Conservation (phyloP, 352 stramenopile genomes). For the Pythium grandisporangium region DNA sequence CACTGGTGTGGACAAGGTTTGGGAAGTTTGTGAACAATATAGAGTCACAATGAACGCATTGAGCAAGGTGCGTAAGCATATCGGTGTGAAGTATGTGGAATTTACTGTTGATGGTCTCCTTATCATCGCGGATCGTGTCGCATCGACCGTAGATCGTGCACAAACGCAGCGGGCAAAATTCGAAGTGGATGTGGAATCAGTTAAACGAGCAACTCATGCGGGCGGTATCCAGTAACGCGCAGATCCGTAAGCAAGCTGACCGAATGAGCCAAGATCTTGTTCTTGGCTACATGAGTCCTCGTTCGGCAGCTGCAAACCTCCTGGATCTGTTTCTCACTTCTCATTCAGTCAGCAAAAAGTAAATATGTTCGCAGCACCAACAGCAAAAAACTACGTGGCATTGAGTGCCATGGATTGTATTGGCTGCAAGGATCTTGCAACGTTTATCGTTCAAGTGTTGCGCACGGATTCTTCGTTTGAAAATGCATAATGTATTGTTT, state of each 20-base stretch:
- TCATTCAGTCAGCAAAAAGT: too few relatives aligned
- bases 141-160: too few relatives aligned
- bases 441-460: too few relatives aligned
- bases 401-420: too few relatives aligned
- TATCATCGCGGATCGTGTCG: too few relatives aligned
- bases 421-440: too few relatives aligned
- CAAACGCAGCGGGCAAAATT: conserved; percentile 63
- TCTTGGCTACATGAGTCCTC: conserved; percentile 52
- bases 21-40: conserved; percentile 53
- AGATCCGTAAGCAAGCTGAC: conserved; percentile 35
- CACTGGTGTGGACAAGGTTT: conserved; percentile 66
- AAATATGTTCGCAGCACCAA: too few relatives aligned
- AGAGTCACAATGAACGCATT: conserved; percentile 39
- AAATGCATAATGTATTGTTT: too few relatives aligned
- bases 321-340: conserved; percentile 54
- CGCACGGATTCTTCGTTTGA: too few relatives aligned
- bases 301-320: conserved; percentile 45
- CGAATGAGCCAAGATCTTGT: conserved; percentile 55
- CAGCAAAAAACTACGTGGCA: too few relatives aligned
- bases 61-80: conserved; percentile 48
- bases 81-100: too few relatives aligned
- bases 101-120: neutral
- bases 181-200: conserved; percentile 80
- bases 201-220: conserved; percentile 70
- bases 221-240: conserved; percentile 31